phyloP scores from a whole-genome alignment of 2,329 filamentous ascomycete genomes.

The Ilyonectria mors-panacis region DNA sequence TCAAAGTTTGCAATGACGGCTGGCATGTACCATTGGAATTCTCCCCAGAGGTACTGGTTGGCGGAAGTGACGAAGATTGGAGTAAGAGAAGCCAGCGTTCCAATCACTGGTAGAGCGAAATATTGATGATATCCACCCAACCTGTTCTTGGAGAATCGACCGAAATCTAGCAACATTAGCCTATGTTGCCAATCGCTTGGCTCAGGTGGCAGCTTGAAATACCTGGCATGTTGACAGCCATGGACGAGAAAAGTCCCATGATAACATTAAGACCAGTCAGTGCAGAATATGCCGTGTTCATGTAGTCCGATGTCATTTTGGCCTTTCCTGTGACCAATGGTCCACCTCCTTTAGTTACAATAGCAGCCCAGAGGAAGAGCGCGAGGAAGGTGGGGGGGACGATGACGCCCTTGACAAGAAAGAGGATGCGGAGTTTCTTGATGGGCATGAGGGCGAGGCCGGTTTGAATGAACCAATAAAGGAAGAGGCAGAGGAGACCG shows the following conservation, averaged over 20 bases:
- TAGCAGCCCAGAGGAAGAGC: constrained; percentile 3
- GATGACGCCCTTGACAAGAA: constrained; percentile 13
- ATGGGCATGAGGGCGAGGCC: constrained; percentile 10
- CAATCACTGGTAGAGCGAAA: constrained; percentile 11
- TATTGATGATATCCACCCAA: constrained; percentile 15
- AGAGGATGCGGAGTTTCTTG: constrained; percentile 13
- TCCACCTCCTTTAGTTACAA: constrained; percentile 9
- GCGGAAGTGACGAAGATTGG: constrained; percentile 17
- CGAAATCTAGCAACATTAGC: constrained; percentile 19
- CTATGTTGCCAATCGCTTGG: neutral
- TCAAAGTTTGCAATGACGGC: constrained; percentile 13
- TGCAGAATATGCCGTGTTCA: constrained; percentile 18
- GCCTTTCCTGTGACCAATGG: constrained; percentile 18
- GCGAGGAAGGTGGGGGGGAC: constrained; percentile 4
- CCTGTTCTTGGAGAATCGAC: constrained; percentile 16
- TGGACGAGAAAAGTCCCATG: constrained; percentile 18
- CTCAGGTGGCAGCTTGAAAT: neutral
- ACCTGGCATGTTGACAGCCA: constrained; percentile 21
- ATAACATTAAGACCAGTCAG: constrained; percentile 17
- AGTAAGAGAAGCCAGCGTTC: constrained; percentile 7
- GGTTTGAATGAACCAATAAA: constrained; percentile 17
- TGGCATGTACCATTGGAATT: constrained; percentile 12
- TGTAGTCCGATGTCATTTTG: constrained; percentile 11
- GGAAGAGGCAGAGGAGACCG: constrained; percentile 17
- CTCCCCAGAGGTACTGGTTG: constrained; percentile 8